Evolutionary conservation across 495 filamentous ascomycete species (phyloP), one percentile per base, ranked within the genome.

Genomic region (Tetracladium marchalianum): DNA sequence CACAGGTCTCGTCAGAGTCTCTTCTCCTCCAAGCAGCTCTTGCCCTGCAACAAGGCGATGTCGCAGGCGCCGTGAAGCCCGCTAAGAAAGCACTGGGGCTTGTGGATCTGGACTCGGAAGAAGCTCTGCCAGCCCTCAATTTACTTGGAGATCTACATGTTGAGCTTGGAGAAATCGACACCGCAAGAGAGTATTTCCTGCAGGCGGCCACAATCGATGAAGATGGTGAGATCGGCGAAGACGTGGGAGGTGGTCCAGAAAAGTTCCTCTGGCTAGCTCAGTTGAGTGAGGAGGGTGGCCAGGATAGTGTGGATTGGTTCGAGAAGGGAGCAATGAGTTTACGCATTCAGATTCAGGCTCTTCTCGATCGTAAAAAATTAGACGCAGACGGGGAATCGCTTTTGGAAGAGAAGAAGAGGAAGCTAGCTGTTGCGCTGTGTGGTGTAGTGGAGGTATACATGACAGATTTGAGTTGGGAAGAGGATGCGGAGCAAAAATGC

Each of bases 181-280:
- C 68, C 2, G 90, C 93, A 35, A 73, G 79, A 40, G 53, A 67
- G 18, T 78, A 75, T 56, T 95, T 94, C 57, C 53, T 76, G 18
- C 64, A 67, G 8, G 88, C 92, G 0, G 82, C 81, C 24, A 62
- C 73, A 7, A 63, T 85, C 10, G 93, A 97, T 60, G 76, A 80
- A 6, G 75, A 82, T 43, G 90, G 90, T 3, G 71, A 78, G 43
- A 31, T 55, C 11, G 46, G 46, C 17, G 72, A 77, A 36, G 66
- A 68, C 11, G 35, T 66, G 12, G 57, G 47, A 1, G 87, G 86
- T 13, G 93, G 90, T 0, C 78, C 89, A 0, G 92, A 96, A 57
- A 97, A 95, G 63, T 97, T 97, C 60, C 67, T 99, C 1, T 96
- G 88, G 81, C 71, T 97, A 19, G 92, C 93, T 37, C 93, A 99